Percentiles rank a stretch among this genome's conserved stretches.
These are phyloP conservation scores for Vigna hirtella DNA, from an alignment of 306 rosid genomes.

Conservation along the genomic window DNA sequence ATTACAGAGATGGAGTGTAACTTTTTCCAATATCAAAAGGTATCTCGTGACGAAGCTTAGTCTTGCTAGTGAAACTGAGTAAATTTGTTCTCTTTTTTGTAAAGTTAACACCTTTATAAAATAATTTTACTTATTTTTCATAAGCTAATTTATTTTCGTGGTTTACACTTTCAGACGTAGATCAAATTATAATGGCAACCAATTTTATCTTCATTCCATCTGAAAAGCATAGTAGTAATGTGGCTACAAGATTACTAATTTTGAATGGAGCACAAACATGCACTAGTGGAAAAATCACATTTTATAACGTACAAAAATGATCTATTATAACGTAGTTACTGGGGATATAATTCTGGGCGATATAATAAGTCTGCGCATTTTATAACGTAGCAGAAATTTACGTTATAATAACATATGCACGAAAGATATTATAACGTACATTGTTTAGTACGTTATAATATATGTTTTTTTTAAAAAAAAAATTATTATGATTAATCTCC, in stretches of 20 bases:
- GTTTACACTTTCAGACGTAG: conserved; percentile 54
- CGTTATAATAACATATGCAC: too few species aligned
- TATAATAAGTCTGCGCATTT: too few species aligned
- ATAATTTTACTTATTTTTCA: not conserved
- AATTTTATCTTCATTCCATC: conserved; percentile 49
- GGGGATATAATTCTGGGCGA: too few species aligned
- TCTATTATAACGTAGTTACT: too few species aligned
- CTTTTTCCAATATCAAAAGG: conserved; percentile 57
- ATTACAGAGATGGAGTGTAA: conserved; percentile 57
- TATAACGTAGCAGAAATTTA: too few species aligned
- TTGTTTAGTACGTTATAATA: too few species aligned
- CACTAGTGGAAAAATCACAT: too few species aligned
- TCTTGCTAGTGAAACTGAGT: conserved; percentile 70
- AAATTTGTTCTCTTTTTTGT: conserved; percentile 19
- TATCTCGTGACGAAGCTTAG: conserved; percentile 59
- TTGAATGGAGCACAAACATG: too few species aligned
- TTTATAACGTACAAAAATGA: too few species aligned
- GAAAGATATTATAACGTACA: too few species aligned
- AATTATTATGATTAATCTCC: too few species aligned
- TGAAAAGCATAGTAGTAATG: conserved; percentile 52
- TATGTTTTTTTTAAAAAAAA: too few species aligned
- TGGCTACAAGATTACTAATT: conserved; percentile 46
- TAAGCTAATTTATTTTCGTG: conserved; percentile 13
- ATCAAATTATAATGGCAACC: conserved; percentile 57
- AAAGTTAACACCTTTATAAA: not conserved